Conservation (phyloP, 73 alveolate species). For the Tetrahymena malaccensis region DNA sequence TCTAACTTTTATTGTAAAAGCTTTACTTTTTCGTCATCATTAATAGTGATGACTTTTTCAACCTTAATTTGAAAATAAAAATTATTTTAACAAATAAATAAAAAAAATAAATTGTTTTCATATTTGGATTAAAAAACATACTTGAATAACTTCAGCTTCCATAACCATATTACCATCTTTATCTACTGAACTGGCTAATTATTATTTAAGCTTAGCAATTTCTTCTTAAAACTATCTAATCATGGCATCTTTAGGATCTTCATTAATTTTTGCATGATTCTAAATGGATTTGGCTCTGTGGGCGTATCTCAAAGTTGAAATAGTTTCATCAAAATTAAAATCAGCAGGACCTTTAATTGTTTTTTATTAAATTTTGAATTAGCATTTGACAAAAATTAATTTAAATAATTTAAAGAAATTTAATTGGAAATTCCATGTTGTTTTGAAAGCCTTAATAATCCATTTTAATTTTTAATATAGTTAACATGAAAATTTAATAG, state of each 20-base stretch:
- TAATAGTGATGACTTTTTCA: constrained; percentile 68
- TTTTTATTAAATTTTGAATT: background rate
- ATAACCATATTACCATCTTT: background rate
- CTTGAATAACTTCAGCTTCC: background rate
- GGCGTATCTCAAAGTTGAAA: constrained; percentile 93
- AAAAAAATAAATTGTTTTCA: background rate
- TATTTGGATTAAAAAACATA: background rate
- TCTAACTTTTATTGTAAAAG: constrained; percentile 65
- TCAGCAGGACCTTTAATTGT: constrained; percentile 53
- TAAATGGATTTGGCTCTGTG: constrained; percentile 88
- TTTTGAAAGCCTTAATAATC: too few species aligned
- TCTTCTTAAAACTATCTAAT: constrained; percentile 89
- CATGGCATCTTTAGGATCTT: constrained; percentile 96
- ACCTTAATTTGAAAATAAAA: constrained; percentile 32
- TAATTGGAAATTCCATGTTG: too few species aligned
- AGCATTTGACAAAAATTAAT: too few species aligned
- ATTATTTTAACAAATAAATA: background rate
- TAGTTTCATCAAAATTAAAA: constrained; percentile 91
- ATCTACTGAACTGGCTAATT: constrained; percentile 29
- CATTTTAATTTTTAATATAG: background rate
- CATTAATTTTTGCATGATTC: constrained; percentile 87
- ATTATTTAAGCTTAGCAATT: constrained; percentile 60
- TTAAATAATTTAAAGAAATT: too few species aligned
- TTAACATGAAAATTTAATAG: background rate
- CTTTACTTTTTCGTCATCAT: constrained; percentile 66